Evolutionary conservation across 768 basidiomycete genomes (phyloP).

Genomic region (Lactarius pseudohatsudake): DNA sequence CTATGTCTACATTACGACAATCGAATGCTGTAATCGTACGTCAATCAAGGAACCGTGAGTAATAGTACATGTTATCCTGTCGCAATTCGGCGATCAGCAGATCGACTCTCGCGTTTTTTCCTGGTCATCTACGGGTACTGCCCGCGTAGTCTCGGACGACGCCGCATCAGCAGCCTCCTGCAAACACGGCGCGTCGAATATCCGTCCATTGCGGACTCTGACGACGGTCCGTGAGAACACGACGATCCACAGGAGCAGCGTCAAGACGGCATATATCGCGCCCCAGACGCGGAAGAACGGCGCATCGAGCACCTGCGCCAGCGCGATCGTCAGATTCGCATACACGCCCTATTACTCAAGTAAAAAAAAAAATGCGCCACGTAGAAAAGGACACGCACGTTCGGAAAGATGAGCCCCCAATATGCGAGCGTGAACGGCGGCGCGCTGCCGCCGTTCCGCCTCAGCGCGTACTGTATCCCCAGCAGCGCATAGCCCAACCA

Average conservation of each 20-base stretch:
- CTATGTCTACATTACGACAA: no score
- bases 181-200: conserved; percentile 46
- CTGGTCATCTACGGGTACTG: no score
- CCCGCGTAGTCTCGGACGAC: background rate
- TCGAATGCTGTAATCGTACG: background rate
- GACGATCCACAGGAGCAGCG: conserved; percentile 52
- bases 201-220: conserved; percentile 37
- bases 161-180: conserved; percentile 33
- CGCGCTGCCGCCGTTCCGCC: conserved; percentile 33
- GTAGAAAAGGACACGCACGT: conserved; percentile 47
- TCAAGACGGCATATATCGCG: conserved; percentile 50
- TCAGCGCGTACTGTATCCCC: conserved; percentile 45
- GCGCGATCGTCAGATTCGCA: conserved; percentile 58
- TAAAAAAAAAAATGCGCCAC: no score
- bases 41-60: background rate
- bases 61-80: no score
- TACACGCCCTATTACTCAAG: conserved; percentile 56
- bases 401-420: conserved; percentile 74
- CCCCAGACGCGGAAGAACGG: conserved; percentile 58
- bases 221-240: conserved; percentile 46
- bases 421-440: conserved; percentile 57
- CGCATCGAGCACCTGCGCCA: conserved; percentile 52
- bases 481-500: conserved; percentile 60
- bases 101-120: background rate
- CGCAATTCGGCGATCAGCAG: background rate